A percentile compares a stretch with the other conserved stretches of the same genome.
These are phyloP conservation scores for Gynochthodes officinalis DNA, from an alignment of 257 asterid genomes.

Conservation along the genomic window DNA sequence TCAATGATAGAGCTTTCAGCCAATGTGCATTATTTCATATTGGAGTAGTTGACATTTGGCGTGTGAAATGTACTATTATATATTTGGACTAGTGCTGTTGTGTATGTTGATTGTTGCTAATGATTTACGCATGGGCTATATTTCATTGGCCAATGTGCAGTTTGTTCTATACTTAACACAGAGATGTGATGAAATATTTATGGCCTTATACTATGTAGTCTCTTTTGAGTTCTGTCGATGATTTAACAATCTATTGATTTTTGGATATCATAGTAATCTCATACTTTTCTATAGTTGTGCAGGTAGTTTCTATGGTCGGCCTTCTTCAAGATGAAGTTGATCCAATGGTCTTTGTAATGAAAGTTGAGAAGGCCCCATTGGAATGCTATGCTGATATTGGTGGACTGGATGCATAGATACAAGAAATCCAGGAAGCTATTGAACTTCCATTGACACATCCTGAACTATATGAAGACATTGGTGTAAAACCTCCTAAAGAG, in stretches of 20 bases:
- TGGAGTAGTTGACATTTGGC: no score
- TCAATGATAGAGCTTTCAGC: no score
- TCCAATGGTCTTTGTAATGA: slow-evolving; percentile 98
- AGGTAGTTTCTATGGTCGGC: slow-evolving; percentile 95
- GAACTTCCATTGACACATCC: slow-evolving; percentile 58
- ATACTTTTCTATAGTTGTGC: slow-evolving; percentile 22
- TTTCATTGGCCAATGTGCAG: no score
- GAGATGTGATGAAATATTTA: not conserved
- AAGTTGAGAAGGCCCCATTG: slow-evolving; percentile 96
- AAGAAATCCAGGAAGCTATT: slow-evolving; percentile 56
- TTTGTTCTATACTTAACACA: not conserved
- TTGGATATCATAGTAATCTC: not conserved
- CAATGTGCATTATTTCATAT: no score
- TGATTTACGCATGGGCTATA: no score
- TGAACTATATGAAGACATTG: slow-evolving; percentile 64
- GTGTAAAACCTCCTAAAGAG: slow-evolving; percentile 83
- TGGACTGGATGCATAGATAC: slow-evolving; percentile 52
- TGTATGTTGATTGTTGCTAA: no score
- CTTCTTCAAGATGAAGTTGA: slow-evolving; percentile 94
- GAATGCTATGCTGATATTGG: slow-evolving; percentile 85
- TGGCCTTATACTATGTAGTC: not conserved
- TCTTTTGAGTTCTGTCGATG: not conserved
- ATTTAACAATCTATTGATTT: not conserved
- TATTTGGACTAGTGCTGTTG: no score
- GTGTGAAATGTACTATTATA: no score